Percentiles rank a stretch among this genome's conserved stretches.
These are phyloP conservation scores for Phaeotremella skinneri DNA, from an alignment of 768 basidiomycete genomes.

Conservation along the genomic window DNA sequence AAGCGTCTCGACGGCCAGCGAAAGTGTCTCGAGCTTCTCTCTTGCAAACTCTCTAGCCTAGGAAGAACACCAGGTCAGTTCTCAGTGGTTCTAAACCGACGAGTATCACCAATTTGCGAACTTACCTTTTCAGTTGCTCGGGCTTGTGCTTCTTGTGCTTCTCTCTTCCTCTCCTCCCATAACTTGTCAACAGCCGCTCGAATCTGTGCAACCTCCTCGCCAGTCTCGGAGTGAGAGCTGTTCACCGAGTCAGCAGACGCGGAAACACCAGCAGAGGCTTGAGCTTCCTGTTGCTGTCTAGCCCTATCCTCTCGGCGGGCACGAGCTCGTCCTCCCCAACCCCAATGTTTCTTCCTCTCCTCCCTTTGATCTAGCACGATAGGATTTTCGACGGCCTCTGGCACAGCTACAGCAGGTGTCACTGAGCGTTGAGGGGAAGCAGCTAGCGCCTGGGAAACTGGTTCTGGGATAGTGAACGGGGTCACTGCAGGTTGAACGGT, in stretches of 20 bases:
- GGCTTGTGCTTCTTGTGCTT: constrained; percentile 16
- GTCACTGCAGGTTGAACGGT: background rate
- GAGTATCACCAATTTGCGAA: background rate
- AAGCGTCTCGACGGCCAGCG: constrained; percentile 28
- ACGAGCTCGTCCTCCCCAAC: background rate
- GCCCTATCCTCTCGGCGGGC: background rate
- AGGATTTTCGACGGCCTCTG: background rate
- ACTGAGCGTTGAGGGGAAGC: background rate
- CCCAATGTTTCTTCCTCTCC: constrained; percentile 1
- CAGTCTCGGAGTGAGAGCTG: background rate
- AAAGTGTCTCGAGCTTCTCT: constrained; percentile 37
- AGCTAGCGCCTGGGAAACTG: background rate
- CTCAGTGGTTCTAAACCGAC: background rate
- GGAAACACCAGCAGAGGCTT: background rate
- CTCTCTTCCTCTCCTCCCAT: constrained; percentile 28
- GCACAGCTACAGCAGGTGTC: background rate
- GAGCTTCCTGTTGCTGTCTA: background rate
- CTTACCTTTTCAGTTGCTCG: constrained; percentile 33
- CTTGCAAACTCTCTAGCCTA: constrained; percentile 34
- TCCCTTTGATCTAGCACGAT: background rate
- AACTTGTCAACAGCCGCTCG: constrained; percentile 26
- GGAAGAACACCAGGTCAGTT: background rate
- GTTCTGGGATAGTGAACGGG: background rate
- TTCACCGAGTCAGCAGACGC: background rate
- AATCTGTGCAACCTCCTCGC: constrained; percentile 21